Percentiles rank a stretch among this genome's conserved stretches.
phyloP scores from a whole-genome alignment of 2,329 filamentous ascomycete genomes.

The Berkeleyomyces rouxiae region DNA sequence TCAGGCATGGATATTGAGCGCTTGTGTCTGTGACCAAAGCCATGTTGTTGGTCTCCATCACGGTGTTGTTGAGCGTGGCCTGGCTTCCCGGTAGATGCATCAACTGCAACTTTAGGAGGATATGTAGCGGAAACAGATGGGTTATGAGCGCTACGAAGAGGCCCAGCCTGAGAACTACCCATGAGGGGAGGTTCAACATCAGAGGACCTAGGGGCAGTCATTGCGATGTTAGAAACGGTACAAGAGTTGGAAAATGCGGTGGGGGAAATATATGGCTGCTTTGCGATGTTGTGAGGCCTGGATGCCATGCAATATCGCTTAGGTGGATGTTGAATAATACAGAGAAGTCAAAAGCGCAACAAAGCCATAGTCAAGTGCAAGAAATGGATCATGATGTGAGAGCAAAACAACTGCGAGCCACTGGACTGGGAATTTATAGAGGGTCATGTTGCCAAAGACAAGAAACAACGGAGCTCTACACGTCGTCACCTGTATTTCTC shows the following conservation, averaged over 20 bases:
- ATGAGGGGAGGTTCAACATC: slow-evolving; percentile 6
- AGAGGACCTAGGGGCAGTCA: slow-evolving; percentile 7
- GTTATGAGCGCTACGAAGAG: neutral
- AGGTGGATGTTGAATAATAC: neutral
- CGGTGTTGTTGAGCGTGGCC: slow-evolving; percentile 5
- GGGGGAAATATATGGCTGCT: neutral
- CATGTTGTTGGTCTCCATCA: slow-evolving; percentile 1
- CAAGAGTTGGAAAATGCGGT: too few relatives aligned
- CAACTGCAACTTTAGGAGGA: neutral
- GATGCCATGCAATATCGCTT: neutral
- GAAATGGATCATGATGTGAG: neutral
- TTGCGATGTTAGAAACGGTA: neutral
- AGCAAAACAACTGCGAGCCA: neutral
- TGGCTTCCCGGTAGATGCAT: slow-evolving; percentile 2
- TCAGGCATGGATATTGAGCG: slow-evolving; percentile 12
- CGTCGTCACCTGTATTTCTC: neutral
- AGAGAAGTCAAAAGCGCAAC: neutral
- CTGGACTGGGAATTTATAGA: neutral
- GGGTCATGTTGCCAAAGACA: neutral
- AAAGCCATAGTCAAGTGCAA: neutral
- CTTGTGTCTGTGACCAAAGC: slow-evolving; percentile 11
- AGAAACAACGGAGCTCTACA: neutral
- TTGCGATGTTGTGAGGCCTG: neutral
- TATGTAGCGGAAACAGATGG: slow-evolving; percentile 4
- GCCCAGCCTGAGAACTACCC: slow-evolving; percentile 2